Conservation (phyloP, 352 stramenopile genomes). For the Pythium myriotylum region DNA sequence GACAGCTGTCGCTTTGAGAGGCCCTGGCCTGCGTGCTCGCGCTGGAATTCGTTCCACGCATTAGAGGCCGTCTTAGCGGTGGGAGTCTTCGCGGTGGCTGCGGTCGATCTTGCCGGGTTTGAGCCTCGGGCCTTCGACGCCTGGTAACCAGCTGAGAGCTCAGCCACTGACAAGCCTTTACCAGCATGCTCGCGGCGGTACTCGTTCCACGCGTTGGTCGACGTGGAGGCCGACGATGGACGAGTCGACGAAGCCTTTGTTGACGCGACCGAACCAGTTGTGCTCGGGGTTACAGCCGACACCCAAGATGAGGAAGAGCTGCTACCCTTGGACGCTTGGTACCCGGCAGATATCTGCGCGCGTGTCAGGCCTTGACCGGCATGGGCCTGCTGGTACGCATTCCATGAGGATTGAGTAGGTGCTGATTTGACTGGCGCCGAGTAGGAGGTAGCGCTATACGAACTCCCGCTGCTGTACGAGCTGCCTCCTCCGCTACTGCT, state of each 20-base stretch:
- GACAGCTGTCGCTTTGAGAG: conserved; percentile 3
- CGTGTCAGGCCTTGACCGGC: conserved; percentile 1
- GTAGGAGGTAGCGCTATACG: neutral
- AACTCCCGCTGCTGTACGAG: neutral
- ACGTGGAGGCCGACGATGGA: neutral
- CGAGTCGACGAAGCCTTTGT: too few species aligned
- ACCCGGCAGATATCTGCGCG: neutral
- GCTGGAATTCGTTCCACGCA: conserved; percentile 13
- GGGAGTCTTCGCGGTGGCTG: neutral
- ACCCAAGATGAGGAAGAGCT: neutral
- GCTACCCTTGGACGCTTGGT: conserved; percentile 4
- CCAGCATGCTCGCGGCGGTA: conserved; percentile 3
- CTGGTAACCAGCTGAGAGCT: neutral
- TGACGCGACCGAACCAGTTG: too few species aligned
- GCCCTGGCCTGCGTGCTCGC: neutral
- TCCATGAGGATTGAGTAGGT: neutral
- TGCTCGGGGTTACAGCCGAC: neutral
- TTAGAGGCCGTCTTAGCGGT: neutral
- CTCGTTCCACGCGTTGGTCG: conserved; percentile 3
- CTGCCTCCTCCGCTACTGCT: neutral
- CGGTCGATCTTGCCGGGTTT: neutral
- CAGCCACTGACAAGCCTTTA: neutral
- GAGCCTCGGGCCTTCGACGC: neutral
- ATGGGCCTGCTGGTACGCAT: neutral
- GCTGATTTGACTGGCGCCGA: neutral